These are phyloP conservation scores for Chrysanthemum lavandulifolium DNA, from an alignment of 129 eudicot species.

Conservation along the genomic window DNA sequence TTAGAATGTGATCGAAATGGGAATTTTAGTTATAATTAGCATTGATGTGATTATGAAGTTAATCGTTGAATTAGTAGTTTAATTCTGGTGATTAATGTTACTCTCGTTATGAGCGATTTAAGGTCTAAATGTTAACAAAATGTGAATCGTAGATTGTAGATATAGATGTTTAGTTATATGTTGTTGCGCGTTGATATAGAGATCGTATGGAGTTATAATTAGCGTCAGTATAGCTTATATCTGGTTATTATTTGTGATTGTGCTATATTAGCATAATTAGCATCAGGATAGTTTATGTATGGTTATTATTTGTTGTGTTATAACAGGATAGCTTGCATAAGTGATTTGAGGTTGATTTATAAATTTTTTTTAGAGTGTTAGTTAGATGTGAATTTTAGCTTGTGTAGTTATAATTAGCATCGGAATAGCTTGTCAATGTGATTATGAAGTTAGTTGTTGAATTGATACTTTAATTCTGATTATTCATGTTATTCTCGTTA, in stretches of 20 bases:
- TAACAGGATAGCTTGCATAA: conserved; percentile 44
- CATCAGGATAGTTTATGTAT: no score
- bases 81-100: conserved; percentile 1
- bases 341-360: conserved; percentile 36
- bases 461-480: no score
- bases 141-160: neutral
- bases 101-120: neutral
- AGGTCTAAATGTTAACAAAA: neutral
- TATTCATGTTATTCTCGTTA: no score
- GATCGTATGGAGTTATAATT: no score
- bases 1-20: neutral
- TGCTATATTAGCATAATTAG: no score
- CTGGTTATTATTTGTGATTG: no score
- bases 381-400: conserved; percentile 6
- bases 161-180: no score
- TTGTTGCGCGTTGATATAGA: no score
- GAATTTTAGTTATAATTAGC: conserved; percentile 16
- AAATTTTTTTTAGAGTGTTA: neutral
- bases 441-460: no score
- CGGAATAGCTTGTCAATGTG: neutral
- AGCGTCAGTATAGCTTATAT: no score
- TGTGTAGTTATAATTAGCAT: neutral
- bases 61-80: neutral
- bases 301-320: no score
- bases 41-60: neutral